Evolutionary conservation across 345 rosid species (phyloP), one percentile per base, ranked within the genome.

Genomic region (Melaleuca alternifolia): DNA sequence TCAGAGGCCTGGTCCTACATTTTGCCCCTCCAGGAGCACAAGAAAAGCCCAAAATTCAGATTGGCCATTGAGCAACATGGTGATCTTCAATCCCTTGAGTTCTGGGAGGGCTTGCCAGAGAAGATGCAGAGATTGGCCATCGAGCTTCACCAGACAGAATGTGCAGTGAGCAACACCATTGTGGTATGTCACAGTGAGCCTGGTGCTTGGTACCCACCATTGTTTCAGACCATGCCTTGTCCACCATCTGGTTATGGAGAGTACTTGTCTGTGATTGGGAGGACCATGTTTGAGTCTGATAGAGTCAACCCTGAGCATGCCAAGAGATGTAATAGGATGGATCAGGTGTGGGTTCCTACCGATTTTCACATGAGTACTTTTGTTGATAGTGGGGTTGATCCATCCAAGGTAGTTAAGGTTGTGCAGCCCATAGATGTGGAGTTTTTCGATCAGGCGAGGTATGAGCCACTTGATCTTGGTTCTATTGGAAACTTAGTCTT

Each of bases 221-320:
- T 96, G 91, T 96, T 94, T 76, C 87, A 96, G 85, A 96, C 98
- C 3, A 87, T 90, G 76, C 98, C 97, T 84, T 96, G 98, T 87
- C 98, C 98, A 26, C 98, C 95, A 6, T 83, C 88, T 48, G 98
- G 94, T 54, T 95, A 94, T 85, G 89, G 61, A 15, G 88, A 88
- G 75, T 93, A 89, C 86, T 75, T 85, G 89, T 89, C 86, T 82
- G 93, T 95, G 48, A 90, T 96, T 51, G 97, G 99, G 46, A 92
- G 99, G 89, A 96, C 98, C 44, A 95, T 96, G 98, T 96, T 96
- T 85, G 99, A 96, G 91, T 95, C 95, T 82, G 95, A 95, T 88
- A 90, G 97, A 85, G 91, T 96, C 33, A 95, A 89, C 90, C 83
- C 20, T n/a, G 91, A 90, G 77, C 98, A 96, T 61, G 95, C 93